Base-by-base conservation (phyloP, 1,284 basidiomycete species). In the Microbotryum intermedium region DNA sequence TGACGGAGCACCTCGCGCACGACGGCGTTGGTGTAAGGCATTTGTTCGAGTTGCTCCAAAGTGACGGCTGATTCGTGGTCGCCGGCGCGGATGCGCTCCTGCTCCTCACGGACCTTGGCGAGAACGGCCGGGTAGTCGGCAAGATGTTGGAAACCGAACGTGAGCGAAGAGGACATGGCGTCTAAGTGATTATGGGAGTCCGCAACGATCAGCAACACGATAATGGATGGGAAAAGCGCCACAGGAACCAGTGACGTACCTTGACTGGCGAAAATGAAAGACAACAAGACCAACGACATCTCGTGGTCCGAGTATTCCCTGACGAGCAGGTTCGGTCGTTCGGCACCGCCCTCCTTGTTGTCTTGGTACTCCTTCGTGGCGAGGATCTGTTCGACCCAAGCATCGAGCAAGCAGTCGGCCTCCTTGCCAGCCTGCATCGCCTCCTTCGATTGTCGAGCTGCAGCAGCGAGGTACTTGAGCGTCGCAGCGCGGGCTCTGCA, bases 191-290 rank as follows among this genome's bases (percentile, higher is more conserved):
- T 30, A 10, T 23, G 42, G 10, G 21, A 13, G 13, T 11, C 26
- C 9, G 53, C 25, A 21, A 0, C 43, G 1, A 25, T n/a, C n/a
- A 25, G 23, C 39, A 16, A 50, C 49, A 29, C 49, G 8, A 23
- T 10, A 10, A 50, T 20, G 28, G 13, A 23, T 3, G 49, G 26
- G 11, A 4, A 7, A 11, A 23, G 13, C 25, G 18, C 8, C 11
- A 49, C 34, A 50, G 18, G 26, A 50, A 1, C 25, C 21, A 6
- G 18, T 13, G 28, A 57, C 69, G 53, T 54, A 70, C 68, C 70
- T 78, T 98, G 94, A 28, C 87, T 90, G 10, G 95, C 94, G 72
- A 98, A 98, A 61, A 98, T 79, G 85, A 98, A 98, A 23, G 88
- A 91, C 44, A 76, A 72, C 72, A 98, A 84, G 46, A 95, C 77